Base-by-base conservation (phyloP, 2,329 filamentous ascomycete genomes). In the Corniculantispora saksenae region DNA sequence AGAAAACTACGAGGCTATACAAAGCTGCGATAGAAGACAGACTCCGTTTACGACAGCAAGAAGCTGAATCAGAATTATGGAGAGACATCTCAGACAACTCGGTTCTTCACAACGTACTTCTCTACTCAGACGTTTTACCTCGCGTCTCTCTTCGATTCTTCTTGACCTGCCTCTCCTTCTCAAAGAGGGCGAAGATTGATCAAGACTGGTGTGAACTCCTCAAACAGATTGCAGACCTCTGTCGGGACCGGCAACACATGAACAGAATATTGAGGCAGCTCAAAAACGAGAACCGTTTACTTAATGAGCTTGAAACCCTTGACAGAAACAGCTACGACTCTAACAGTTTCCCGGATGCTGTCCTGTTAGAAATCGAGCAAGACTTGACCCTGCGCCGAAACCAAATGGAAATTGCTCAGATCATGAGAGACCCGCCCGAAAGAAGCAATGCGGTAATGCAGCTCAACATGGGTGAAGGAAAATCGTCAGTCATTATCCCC, bases 401-500 rank as follows among this genome's bases (percentile, higher is more conserved):
- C 0, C 89, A 92, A 70, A 79, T 83, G 3, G 71, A 83, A 2
- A 86, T 92, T 58, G 85, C 89, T 0, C 53, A 64, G 0, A 71
- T 82, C 23, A 91, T 92, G 84, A 83, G 80, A 2, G 59, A 69
- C 0, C 81, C 82, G 0, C 69, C 71, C 0, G 71, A 70, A 0
- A 72, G 70, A 0, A 32, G 71, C 0, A 90, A 88, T 68, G 73
- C 81, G 0, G 82, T 88, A 0, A 83, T 91, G 78, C 88, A 91
- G 69, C 73, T 92, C 2, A 91, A 90, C 67, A 92, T 92, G 89
- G 89, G 89, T 0, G 84, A 90, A 70, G 89, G 89, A 0, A 92
- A 91, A 67, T 87, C 87, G 0, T 89, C 89, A 0, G 85, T 91
- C 1, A 91, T 93, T 57, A 81, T 89, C 0, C 89, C 89, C 0